Base-by-base conservation (phyloP, 179 eudicot genomes). In the Corrigiola litoralis region DNA sequence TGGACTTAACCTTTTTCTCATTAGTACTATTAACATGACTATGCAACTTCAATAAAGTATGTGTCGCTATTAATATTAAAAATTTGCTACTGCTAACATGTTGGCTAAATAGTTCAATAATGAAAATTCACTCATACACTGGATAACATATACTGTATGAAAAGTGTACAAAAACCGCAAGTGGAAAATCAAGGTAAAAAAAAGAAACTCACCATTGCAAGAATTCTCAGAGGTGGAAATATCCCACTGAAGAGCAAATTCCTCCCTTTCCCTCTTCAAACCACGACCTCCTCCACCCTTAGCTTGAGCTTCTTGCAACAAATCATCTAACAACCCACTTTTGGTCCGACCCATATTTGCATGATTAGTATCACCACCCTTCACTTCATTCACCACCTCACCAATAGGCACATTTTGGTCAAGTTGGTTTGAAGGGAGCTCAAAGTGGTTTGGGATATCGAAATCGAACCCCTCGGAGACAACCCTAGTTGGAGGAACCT, bases 351-450 rank as follows among this genome's bases (percentile, higher is more conserved):
- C 76, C 46, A 63, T 4, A 76, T 67, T 48, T 24, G 63, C 54
- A 50, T 50, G 4, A 27, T 40, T 16, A 4, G 21, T 58, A 21
- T 36, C 23, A 38, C 38, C 12, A 59, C 11, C 36, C 17, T 69
- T 69, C 55, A 23, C 44, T 13, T 51, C 33, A 47, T 65, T 27
- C 11, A 29, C 34, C 17, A 51, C 41, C n/a, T 36, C 23, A 16
- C 55, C 40, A 32, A 41, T 31, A 28, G 33, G 33, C 41, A 42
- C 67, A 46, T 42, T 67, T 54, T 58, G 74, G 69, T 46, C n/a
- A n/a, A 44, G 44, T 76, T 75, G 81, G 77, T 68, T 75, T 71
- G 84, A 79, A 79, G 87, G 84, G 82, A 72, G 85, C 81, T 83
- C 82, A 53, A 67, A 68, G 49, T 59, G 40, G 27, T 45, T 54